These are phyloP conservation scores for Diaporthe citri DNA, from an alignment of 2,329 filamentous ascomycete species.

Conservation along the genomic window DNA sequence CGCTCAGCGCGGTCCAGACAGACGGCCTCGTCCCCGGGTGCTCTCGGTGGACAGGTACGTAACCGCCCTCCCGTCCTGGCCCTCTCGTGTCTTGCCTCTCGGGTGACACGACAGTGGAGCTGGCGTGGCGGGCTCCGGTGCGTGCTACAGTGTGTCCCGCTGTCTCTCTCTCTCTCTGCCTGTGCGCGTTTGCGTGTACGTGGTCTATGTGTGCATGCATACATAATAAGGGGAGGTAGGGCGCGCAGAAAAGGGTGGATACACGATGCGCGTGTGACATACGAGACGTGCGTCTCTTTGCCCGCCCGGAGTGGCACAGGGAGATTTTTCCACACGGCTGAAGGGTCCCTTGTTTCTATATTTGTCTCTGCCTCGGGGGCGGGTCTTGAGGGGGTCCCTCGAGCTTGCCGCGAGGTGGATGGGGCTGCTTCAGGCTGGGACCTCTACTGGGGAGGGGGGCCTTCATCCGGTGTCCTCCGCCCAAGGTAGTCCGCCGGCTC, in stretches of 20 bases:
- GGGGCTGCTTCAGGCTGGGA: background rate
- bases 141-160: background rate
- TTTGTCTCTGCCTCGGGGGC: background rate
- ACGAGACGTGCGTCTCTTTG: background rate
- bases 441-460: background rate
- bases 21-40: background rate
- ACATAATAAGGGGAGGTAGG: background rate
- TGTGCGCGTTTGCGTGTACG: background rate
- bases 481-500: background rate
- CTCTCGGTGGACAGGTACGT: background rate
- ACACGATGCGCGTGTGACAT: background rate
- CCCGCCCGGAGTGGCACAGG: constrained; percentile 8
- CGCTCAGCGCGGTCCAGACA: background rate
- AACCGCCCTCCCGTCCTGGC: background rate
- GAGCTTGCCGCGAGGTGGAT: background rate
- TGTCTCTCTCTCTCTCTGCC: background rate
- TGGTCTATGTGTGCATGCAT: background rate
- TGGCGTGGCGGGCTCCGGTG: background rate
- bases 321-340: background rate
- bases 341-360: background rate
- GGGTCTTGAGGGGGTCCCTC: background rate
- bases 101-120: background rate
- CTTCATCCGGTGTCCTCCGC: background rate
- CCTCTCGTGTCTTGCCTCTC: background rate
- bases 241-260: background rate